Evolutionary conservation across 192 early-diverging fungal genomes (phyloP).

Genomic region (Rhizophagus clarus): DNA sequence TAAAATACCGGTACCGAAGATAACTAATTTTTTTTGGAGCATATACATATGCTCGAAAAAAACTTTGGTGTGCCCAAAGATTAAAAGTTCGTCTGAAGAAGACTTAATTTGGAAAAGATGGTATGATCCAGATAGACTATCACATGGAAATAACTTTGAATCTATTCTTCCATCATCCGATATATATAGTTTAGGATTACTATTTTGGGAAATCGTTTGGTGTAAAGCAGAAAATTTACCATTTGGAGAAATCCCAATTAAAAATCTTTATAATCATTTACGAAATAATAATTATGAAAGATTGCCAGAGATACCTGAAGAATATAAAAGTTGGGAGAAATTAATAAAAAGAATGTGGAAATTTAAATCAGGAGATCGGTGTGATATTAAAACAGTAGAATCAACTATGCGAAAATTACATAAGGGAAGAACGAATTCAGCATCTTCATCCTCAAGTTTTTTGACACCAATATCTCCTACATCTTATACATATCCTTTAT

Average conservation of each 20-base stretch:
- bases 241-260: neutral
- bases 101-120: neutral
- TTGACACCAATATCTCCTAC: no score
- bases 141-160: neutral
- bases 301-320: neutral
- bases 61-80: neutral
- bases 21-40: neutral
- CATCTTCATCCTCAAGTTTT: no score
- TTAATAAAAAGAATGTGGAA: neutral
- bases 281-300: neutral
- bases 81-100: neutral
- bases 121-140: neutral
- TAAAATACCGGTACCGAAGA: neutral
- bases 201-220: neutral
- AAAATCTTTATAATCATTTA: neutral
- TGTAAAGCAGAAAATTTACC: neutral
- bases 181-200: neutral
- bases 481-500: no score
- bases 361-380: neutral
- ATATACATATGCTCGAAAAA: neutral
- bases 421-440: no score
- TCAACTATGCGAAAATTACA: neutral
- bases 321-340: neutral
- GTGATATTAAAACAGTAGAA: neutral
- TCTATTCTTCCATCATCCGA: neutral